Evolutionary conservation across 352 stramenopile genomes (phyloP).

Genomic region (Phytophthora quininea): DNA sequence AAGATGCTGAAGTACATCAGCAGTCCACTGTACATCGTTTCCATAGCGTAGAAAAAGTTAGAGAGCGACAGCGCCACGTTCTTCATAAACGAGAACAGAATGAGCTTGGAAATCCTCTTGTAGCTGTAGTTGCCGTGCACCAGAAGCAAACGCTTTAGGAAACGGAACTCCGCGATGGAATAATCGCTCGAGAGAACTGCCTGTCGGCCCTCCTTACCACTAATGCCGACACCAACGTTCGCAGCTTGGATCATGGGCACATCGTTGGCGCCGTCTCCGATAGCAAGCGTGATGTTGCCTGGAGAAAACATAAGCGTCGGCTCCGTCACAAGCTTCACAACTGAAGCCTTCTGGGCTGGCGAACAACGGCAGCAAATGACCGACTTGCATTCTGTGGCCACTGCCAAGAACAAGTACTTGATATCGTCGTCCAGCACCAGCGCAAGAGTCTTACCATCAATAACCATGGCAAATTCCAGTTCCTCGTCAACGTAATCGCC

Average conservation of each 20-base stretch:
- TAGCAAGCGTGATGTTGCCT: conserved; percentile 87
- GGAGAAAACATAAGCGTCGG: conserved; percentile 89
- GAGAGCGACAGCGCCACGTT: conserved; percentile 86
- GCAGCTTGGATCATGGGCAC: conserved; percentile 90
- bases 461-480: conserved; percentile 91
- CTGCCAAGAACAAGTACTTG: conserved; percentile 89
- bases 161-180: conserved; percentile 84
- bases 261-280: conserved; percentile 87
- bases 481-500: conserved; percentile 77
- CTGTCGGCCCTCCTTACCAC: conserved; percentile 86
- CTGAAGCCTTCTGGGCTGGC: conserved; percentile 82
- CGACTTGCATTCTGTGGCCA: conserved; percentile 89
- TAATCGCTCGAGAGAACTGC: conserved; percentile 88
- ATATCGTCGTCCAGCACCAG: conserved; percentile 89
- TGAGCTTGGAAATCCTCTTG: conserved; percentile 90
- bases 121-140: conserved; percentile 92
- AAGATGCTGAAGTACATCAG: conserved; percentile 91
- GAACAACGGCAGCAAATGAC: conserved; percentile 90
- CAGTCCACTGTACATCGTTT: conserved; percentile 88
- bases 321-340: conserved; percentile 89
- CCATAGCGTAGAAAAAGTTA: conserved; percentile 84
- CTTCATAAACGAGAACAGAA: conserved; percentile 91
- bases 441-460: conserved; percentile 85
- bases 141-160: conserved; percentile 79
- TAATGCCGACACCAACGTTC: conserved; percentile 87